Base-by-base conservation (phyloP, 768 basidiomycete genomes). In the Termitomyces heimii region DNA sequence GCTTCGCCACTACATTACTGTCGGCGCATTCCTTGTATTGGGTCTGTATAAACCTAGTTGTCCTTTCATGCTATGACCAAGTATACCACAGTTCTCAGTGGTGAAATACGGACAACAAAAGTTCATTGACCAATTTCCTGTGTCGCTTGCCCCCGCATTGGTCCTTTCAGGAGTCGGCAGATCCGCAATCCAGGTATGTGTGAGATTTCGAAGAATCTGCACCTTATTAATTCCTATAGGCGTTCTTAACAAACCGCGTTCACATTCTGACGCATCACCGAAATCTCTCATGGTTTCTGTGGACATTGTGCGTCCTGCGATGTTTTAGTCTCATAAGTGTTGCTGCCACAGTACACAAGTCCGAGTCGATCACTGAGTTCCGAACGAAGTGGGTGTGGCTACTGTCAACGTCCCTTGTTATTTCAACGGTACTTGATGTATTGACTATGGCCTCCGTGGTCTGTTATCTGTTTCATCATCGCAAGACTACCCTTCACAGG, bases 221-320 rank as follows among this genome's bases (percentile, higher is more conserved):
- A 39, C 37, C 26, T 37, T 22, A 37, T 8, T 40, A 7, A 32
- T 55, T 28, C 31, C 12, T 40, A 35, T 22, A 62, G 61, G 55
- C 58, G 13, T 62, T 62, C 47, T 62, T 62, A 22, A 53, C 52
- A 22, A 37, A 60, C 18, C 55, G 61, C 16, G 45, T 62, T 20
- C 40, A 26, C 12, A 48, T 32, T 8, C 54, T 62, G 3, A 26
- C 49, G 3, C 32, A 10, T 18, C 49, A 50, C 35, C 22, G 3
- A 18, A 35, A 24, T 0, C 10, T 35, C 14, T 26, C 34, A 4
- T 35, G 49, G 32, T 50, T 18, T 16, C 34, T 50, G 9, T 59
- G 54, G 58, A 7, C 43, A 2, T 46, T 59, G 49, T 26, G 54
- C 28, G 8, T 56, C 28, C 16, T 59, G 28, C 54, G 54, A 10